Base-by-base conservation (phyloP, 2,329 filamentous ascomycete genomes). In the Trichoderma sp. region DNA sequence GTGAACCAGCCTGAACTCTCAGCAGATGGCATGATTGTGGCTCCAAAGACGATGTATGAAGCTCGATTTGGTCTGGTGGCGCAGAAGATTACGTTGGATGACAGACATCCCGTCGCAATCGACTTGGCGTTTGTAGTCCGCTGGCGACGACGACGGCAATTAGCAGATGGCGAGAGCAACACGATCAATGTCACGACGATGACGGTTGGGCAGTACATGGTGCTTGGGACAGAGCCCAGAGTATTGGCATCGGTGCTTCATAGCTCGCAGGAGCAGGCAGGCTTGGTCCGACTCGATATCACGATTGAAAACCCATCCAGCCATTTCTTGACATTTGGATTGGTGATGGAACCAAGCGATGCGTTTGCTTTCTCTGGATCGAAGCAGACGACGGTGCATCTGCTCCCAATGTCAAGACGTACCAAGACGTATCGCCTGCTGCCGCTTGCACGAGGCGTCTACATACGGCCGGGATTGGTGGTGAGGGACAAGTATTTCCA, bases 401-500 rank as follows among this genome's bases (percentile, higher is more conserved):
- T 98, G 56, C 87, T 97, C 60, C 96, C 96, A 0, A 84, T 97
- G 74, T 95, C 93, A 72, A 85, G 95, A 73, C 87, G 93, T 61
- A 88, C 86, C 0, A 86, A 94, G n/a, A 86, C 88, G 30, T 98
- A 95, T 78, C 88, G 90, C 51, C 77, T 99, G 21, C 80, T 97
- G 72, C 91, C 95, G 8, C 86, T 91, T 51, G 83, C 86, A 77
- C 85, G 80, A 73, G 92, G 91, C 1, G 79, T 85, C 34, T 97
- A 92, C 89, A 88, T 95, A 71, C 86, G 80, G 65, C 93, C 94
- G 2, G 88, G 88, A 51, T 82, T 97, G 73, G 89, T 92, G 73
- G 93, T 98, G 51, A 87, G 93, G 73, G 95, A 97, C 83, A 91
- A 92, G 76, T 97, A 97, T 77, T 98, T 97, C 81, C 94, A 97